Evolutionary conservation across 192 early-diverging fungal species (phyloP).

Genomic region (Gaertneriomyces sp.): DNA sequence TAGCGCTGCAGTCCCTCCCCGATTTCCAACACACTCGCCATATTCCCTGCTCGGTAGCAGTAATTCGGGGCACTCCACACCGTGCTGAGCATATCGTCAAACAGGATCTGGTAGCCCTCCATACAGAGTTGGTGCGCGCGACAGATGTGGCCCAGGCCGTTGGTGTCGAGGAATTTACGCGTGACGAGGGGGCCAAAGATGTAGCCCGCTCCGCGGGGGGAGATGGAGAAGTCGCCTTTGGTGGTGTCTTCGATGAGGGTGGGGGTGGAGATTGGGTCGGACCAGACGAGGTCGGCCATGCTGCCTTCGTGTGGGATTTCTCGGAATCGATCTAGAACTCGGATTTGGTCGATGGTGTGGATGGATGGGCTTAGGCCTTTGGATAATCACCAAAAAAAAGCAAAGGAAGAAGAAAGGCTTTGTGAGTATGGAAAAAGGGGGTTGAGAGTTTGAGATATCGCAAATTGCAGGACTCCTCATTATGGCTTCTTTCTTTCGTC

Average conservation of each 20-base stretch:
- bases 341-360: constrained; percentile 83
- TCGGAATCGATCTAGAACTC: constrained; percentile 77
- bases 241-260: constrained; percentile 16
- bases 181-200: constrained; percentile 80
- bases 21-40: constrained; percentile 80
- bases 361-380: constrained; percentile 74
- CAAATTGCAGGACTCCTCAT: not conserved
- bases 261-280: constrained; percentile 60
- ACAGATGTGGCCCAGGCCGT: constrained; percentile 75
- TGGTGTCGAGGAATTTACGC: constrained; percentile 71
- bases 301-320: constrained; percentile 92
- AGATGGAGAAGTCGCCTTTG: constrained; percentile 74
- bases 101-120: constrained; percentile 81
- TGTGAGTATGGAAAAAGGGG: not conserved
- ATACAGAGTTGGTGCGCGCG: constrained; percentile 86
- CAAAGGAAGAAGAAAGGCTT: not conserved
- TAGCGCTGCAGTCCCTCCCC: constrained; percentile 67
- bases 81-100: constrained; percentile 79
- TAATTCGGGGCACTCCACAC: constrained; percentile 85
- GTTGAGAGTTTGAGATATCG: not conserved
- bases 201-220: constrained; percentile 85
- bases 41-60: constrained; percentile 83
- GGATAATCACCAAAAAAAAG: not conserved
- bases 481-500: not conserved
- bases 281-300: constrained; percentile 95